These are phyloP conservation scores for Lentinula sp. DNA, from an alignment of 768 basidiomycete genomes.

Conservation along the genomic window DNA sequence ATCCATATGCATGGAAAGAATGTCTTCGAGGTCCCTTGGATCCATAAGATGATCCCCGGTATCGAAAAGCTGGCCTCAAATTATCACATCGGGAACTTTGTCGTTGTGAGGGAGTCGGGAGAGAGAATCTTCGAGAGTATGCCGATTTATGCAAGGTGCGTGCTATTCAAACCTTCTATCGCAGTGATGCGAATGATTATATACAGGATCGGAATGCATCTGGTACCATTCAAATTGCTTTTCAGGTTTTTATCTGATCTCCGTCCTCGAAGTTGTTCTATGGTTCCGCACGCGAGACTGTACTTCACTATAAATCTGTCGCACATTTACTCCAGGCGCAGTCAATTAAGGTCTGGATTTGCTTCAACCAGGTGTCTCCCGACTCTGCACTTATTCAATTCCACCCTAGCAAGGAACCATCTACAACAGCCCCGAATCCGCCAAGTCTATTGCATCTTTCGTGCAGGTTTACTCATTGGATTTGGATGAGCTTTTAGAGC, in stretches of 20 bases:
- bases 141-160: constrained; percentile 58
- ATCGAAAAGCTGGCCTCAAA: constrained; percentile 45
- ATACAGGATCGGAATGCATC: constrained; percentile 62
- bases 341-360: constrained; percentile 39
- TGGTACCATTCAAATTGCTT: constrained; percentile 16
- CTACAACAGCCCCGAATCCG: constrained; percentile 48
- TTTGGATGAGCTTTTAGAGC: constrained; percentile 53
- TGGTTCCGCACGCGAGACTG: constrained; percentile 41
- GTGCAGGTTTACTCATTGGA: constrained; percentile 49
- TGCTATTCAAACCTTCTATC: constrained; percentile 6
- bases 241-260: background rate
- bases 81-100: constrained; percentile 58
- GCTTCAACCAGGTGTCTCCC: background rate
- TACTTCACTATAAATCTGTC: constrained; percentile 42
- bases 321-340: constrained; percentile 48
- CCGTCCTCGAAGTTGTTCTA: constrained; percentile 38
- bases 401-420: constrained; percentile 42
- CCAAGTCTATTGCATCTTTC: constrained; percentile 49
- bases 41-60: constrained; percentile 47
- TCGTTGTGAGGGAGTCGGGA: constrained; percentile 38
- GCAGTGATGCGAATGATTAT: background rate
- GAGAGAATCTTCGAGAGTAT: constrained; percentile 65
- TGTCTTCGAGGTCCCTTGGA: constrained; percentile 26
- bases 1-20: constrained; percentile 26
- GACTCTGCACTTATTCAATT: background rate